Base-by-base conservation (phyloP, 805 yeast genomes). In the Lachancea sp. region DNA sequence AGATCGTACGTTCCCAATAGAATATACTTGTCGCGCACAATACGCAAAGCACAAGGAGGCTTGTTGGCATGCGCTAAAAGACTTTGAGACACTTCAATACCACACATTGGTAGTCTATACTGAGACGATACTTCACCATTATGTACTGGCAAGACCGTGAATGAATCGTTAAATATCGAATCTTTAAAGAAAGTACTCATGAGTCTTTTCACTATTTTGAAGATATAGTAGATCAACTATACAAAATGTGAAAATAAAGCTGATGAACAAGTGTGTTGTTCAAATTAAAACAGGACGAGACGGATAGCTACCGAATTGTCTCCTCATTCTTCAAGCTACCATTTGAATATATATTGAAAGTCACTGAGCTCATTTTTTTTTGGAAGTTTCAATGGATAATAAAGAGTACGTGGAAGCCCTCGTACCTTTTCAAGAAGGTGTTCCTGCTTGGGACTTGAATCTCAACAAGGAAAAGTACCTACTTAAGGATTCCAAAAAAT, bases 11-110 rank as follows among this genome's bases (percentile, higher is more conserved):
- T 89, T 0, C 97, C 98, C 1, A 87, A 62, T 10, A 87, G 58
- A 1, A 87, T 51, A 9, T 75, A 57, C 0, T 72, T 54, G 36
- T 79, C 77, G 0, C 56, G 47, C 42, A 75, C 77, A 9, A 81
- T 72, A 31, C 82, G 71, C 3, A 91, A 62, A 36, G 86, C 82
- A 60, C 98, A 93, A 1, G 98, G 97, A 1, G 98, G 98, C 2
- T 79, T 67, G 1, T 67, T 62, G 0, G 91, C 70, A 19, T 63
- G 66, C 2, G 70, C 49, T 26, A 50, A 50, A 11, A n/a, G 25
- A 8, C 44, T 35, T 5, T 51, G 58, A 3, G 17, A 20, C 8
- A 54, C 46, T 44, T 61, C 66, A 12, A 20, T 6, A 13, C 19
- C 32, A 22, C 33, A 7, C 49, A 47, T 47, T 29, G 31, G 31